Conservation (phyloP, 2,329 filamentous ascomycete species). For the Dothideomycetes sp. region DNA sequence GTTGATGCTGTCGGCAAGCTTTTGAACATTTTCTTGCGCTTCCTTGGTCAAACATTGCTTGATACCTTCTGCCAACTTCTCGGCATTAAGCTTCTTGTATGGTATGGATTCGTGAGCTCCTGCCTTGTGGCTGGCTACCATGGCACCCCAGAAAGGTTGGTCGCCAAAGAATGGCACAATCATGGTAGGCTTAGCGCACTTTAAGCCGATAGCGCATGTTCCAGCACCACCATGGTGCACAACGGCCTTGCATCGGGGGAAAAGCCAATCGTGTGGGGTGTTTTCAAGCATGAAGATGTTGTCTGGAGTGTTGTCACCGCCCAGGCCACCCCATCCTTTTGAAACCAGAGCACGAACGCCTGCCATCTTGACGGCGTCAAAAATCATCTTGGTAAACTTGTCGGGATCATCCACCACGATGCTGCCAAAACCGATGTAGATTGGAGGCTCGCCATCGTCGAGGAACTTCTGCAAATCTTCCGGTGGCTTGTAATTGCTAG, state of each 20-base stretch:
- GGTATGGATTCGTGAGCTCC: conserved; percentile 54
- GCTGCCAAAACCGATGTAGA: conserved; percentile 68
- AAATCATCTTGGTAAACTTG: conserved; percentile 58
- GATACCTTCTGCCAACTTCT: conserved; percentile 60
- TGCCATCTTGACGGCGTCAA: conserved; percentile 53
- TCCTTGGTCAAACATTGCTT: conserved; percentile 53
- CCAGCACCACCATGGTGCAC: conserved; percentile 71
- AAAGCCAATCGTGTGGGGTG: conserved; percentile 68
- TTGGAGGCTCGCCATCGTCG: conserved; percentile 43
- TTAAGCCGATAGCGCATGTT: conserved; percentile 63
- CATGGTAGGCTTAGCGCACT: conserved; percentile 61
- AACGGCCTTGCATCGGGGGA: conserved; percentile 53
- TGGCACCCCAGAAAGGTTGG: conserved; percentile 67
- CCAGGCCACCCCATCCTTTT: conserved; percentile 66
- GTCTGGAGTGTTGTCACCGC: conserved; percentile 47
- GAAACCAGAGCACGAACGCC: conserved; percentile 62
- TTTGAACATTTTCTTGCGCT: conserved; percentile 44
- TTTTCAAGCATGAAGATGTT: conserved; percentile 64
- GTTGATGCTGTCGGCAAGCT: conserved; percentile 51
- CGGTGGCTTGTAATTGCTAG: conserved; percentile 22
- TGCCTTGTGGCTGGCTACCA: conserved; percentile 52
- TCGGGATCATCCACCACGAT: conserved; percentile 66
- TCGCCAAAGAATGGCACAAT: conserved; percentile 73
- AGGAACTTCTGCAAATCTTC: conserved; percentile 37
- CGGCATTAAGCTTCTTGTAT: conserved; percentile 53